These are phyloP conservation scores for Ceratocystis eucalypticola DNA, from an alignment of 2,329 filamentous ascomycete species.

Conservation along the genomic window DNA sequence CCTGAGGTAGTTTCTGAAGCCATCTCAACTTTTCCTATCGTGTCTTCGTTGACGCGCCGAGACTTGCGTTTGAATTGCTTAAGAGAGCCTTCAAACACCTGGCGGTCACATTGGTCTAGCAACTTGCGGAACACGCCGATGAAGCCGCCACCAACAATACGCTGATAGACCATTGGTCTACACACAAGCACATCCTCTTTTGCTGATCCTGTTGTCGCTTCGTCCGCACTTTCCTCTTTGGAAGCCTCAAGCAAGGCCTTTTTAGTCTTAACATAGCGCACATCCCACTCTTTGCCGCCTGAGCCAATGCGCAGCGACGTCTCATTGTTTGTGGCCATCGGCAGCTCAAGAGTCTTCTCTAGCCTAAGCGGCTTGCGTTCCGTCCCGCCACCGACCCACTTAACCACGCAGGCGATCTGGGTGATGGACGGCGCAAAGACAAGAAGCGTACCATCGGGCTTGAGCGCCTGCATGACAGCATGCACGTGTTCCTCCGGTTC, in stretches of 20 bases:
- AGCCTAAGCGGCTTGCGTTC: constrained; percentile 29
- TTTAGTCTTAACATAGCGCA: constrained; percentile 33
- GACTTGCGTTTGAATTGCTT: neutral
- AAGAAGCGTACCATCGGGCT: constrained; percentile 49
- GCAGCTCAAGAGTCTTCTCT: constrained; percentile 48
- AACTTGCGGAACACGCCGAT: constrained; percentile 29
- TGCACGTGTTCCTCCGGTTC: constrained; percentile 38
- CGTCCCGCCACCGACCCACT: constrained; percentile 25
- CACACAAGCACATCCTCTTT: constrained; percentile 28
- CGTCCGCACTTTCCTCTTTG: constrained; percentile 22
- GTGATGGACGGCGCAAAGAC: constrained; percentile 68
- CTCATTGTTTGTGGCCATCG: constrained; percentile 28
- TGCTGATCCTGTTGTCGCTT: constrained; percentile 1
- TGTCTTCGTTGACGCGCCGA: neutral
- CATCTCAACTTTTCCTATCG: neutral
- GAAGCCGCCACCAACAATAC: constrained; percentile 31
- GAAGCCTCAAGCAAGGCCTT: constrained; percentile 16
- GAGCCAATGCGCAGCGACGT: constrained; percentile 33
- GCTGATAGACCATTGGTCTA: constrained; percentile 31
- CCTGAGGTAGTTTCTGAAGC: neutral
- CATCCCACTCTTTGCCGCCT: constrained; percentile 50
- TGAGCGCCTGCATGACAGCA: constrained; percentile 43
- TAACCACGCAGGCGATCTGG: constrained; percentile 55
- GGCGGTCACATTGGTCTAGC: constrained; percentile 20
- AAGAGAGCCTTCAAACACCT: constrained; percentile 10